Conservation (phyloP, 148 eudicot genomes). For the Rheum nobile region DNA sequence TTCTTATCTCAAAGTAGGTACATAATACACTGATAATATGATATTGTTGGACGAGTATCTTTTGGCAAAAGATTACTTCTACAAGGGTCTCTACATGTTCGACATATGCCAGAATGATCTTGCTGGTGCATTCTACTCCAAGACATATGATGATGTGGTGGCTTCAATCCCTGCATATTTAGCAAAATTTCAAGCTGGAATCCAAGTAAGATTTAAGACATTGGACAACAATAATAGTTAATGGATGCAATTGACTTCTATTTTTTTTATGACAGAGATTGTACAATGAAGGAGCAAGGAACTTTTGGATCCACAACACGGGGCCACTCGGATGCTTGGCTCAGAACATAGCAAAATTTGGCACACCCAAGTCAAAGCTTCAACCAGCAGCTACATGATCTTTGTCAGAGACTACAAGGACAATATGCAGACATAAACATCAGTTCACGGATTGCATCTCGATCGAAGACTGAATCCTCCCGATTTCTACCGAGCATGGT, state of each 20-base stretch:
- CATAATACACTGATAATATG: too few species aligned
- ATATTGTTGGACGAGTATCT: conserved; percentile 5
- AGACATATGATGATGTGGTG: conserved; percentile 11
- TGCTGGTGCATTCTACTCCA: conserved; percentile 15
- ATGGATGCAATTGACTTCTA: neutral
- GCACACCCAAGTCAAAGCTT: conserved; percentile 18
- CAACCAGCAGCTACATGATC: conserved; percentile 46
- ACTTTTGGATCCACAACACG: conserved; percentile 27
- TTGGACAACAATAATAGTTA: neutral
- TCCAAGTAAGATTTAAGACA: conserved; percentile 9
- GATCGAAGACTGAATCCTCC: too few species aligned
- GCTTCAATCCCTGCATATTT: conserved; percentile 14
- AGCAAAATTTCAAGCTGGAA: conserved; percentile 16
- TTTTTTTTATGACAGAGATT: conserved; percentile 12
- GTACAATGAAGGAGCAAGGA: conserved; percentile 23
- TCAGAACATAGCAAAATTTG: conserved; percentile 17
- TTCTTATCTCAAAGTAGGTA: conserved; percentile 11
- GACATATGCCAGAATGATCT: conserved; percentile 24
- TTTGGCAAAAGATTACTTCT: conserved; percentile 15
- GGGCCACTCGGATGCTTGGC: conserved; percentile 39
- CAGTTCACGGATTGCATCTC: too few species aligned
- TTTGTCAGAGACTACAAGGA: conserved; percentile 30
- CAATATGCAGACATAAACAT: conserved; percentile 35
- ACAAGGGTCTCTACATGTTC: conserved; percentile 19
- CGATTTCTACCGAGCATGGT: too few species aligned